Evolutionary conservation across 257 asterid genomes (phyloP).

Genomic region (Coffea eugenioides): DNA sequence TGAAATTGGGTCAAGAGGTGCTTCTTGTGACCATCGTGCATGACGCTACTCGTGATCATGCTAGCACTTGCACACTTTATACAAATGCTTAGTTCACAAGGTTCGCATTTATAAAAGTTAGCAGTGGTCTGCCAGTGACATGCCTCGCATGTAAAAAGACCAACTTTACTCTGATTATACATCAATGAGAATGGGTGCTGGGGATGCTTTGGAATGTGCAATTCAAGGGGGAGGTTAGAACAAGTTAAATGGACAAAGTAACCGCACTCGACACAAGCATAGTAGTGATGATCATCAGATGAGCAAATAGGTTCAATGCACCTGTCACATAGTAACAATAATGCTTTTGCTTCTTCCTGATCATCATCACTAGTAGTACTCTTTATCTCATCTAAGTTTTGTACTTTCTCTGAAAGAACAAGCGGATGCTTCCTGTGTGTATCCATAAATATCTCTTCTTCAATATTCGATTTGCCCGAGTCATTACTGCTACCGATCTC

Average conservation of each 20-base stretch:
- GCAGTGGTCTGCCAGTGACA: neutral
- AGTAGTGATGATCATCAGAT: neutral
- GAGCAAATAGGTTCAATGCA: neutral
- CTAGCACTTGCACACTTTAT: neutral
- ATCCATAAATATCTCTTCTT: no score
- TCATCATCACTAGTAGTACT: no score
- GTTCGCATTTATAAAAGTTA: neutral
- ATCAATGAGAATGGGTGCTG: neutral
- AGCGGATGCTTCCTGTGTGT: neutral
- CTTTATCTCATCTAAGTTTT: no score
- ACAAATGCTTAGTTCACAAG: neutral
- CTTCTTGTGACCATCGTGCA: neutral
- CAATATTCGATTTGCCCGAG: no score
- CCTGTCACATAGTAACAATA: neutral
- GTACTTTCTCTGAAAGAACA: neutral
- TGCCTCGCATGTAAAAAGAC: neutral
- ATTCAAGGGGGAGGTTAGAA: neutral
- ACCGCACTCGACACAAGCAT: neutral
- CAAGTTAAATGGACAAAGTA: neutral
- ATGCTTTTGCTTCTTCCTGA: no score
- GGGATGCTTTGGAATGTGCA: neutral
- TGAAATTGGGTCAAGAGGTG: neutral
- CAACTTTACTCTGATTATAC: accelerated
- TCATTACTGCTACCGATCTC: neutral
- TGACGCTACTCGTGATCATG: neutral